phyloP scores from a whole-genome alignment of 805 yeast genomes.

The Lachancea waltii region DNA sequence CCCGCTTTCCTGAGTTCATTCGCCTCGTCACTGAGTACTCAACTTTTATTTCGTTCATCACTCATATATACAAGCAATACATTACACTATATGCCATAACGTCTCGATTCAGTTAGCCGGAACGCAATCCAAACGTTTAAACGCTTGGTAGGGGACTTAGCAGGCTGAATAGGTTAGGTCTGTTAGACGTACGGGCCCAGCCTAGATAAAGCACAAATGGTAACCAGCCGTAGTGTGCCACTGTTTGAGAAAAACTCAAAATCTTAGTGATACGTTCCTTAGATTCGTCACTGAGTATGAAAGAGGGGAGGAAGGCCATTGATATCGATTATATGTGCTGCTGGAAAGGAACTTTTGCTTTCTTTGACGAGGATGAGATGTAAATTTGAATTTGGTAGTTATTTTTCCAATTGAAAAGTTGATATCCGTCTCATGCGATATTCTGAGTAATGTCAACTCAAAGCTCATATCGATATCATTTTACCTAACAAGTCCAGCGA shows the following conservation, averaged over 20 bases:
- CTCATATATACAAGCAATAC: conserved; percentile 9
- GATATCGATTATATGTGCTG: not conserved
- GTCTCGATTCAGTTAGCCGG: not conserved
- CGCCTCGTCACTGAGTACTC: too few species aligned
- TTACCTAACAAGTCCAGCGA: too few species aligned
- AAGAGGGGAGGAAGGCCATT: conserved; percentile 32
- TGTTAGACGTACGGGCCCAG: conserved; percentile 72
- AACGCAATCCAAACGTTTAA: conserved; percentile 7
- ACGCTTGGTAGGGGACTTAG: conserved; percentile 35
- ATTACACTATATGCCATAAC: conserved; percentile 1
- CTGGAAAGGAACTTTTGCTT: not conserved
- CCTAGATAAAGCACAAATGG: conserved; percentile 92
- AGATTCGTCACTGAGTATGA: conserved; percentile 34
- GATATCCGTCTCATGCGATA: too few species aligned
- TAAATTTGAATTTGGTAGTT: too few species aligned
- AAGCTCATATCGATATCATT: too few species aligned
- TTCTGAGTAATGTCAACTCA: too few species aligned
- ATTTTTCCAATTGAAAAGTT: too few species aligned
- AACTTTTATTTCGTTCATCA: conserved; percentile 1
- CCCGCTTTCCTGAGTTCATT: too few species aligned
- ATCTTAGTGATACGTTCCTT: conserved; percentile 84
- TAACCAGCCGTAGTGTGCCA: conserved; percentile 94
- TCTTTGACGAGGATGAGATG: too few species aligned
- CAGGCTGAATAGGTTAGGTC: conserved; percentile 64
- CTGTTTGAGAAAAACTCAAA: conserved; percentile 74